phyloP scores from a whole-genome alignment of 306 rosid species.

The Cucurbita moschata region DNA sequence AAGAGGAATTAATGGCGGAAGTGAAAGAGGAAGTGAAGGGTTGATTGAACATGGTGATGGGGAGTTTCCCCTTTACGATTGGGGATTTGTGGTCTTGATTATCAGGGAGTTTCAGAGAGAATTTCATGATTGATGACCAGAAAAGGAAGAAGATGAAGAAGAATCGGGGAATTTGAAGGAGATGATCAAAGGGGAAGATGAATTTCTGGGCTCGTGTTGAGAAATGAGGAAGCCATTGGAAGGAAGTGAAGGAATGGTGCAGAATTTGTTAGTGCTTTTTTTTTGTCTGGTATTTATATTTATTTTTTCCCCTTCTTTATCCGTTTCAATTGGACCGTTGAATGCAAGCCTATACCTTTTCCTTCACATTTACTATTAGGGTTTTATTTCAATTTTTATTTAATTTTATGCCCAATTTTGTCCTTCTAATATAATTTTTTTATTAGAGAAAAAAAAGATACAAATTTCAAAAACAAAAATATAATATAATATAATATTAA shows the following conservation, averaged over 20 bases:
- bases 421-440: too few species aligned
- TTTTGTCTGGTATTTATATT: not conserved
- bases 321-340: slow-evolving; percentile 2
- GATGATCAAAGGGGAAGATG: not conserved
- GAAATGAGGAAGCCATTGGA: not conserved
- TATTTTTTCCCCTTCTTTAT: not conserved
- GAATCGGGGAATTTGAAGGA: not conserved
- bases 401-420: too few species aligned
- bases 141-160: not conserved
- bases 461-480: too few species aligned
- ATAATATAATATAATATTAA: too few species aligned
- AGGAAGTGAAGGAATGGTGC: not conserved
- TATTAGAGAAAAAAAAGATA: too few species aligned
- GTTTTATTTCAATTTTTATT: too few species aligned
- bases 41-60: slow-evolving; percentile 43
- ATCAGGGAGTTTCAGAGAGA: slow-evolving; percentile 37
- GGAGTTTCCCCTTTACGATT: slow-evolving; percentile 50
- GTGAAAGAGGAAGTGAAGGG: slow-evolving; percentile 43
- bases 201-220: not conserved
- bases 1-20: slow-evolving; percentile 19
- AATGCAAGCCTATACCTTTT: too few species aligned
- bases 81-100: slow-evolving; percentile 14
- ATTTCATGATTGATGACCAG: not conserved
- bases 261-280: not conserved
- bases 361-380: too few species aligned